phyloP scores from a whole-genome alignment of 331 rosid genomes.

The Telfairia occidentalis region DNA sequence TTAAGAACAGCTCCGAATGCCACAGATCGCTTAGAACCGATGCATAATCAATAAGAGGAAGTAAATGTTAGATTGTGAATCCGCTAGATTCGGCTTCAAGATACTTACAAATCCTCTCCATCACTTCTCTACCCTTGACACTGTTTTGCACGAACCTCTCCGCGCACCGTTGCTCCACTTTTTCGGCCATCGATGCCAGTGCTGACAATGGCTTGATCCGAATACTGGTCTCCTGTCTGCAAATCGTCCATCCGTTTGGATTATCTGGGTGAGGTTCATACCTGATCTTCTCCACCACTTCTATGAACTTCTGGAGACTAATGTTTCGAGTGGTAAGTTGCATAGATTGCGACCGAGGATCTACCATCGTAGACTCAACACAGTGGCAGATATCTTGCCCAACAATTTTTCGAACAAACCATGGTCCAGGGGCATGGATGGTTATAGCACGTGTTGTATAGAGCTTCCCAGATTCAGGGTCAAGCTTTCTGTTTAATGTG shows the following conservation, averaged over 20 bases:
- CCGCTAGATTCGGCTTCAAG: slow-evolving; percentile 69
- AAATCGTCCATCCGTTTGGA: slow-evolving; percentile 57
- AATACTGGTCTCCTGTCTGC: slow-evolving; percentile 70
- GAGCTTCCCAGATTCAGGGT: slow-evolving; percentile 41
- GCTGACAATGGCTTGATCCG: slow-evolving; percentile 75
- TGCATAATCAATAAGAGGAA: neutral
- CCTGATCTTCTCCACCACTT: slow-evolving; percentile 75
- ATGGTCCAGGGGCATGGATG: slow-evolving; percentile 46
- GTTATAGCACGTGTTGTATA: slow-evolving; percentile 38
- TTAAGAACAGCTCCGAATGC: neutral
- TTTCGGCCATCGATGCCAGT: slow-evolving; percentile 80
- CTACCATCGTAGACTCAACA: slow-evolving; percentile 65
- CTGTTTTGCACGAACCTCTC: slow-evolving; percentile 80
- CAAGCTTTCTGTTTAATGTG: slow-evolving; percentile 34
- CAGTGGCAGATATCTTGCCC: slow-evolving; percentile 56
- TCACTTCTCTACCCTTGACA: slow-evolving; percentile 78
- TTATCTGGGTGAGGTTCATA: slow-evolving; percentile 80
- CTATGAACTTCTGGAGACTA: slow-evolving; percentile 69
- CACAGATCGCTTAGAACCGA: neutral
- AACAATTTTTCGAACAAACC: slow-evolving; percentile 35
- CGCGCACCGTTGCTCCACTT: slow-evolving; percentile 79
- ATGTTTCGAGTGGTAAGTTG: slow-evolving; percentile 51
- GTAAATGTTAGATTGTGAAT: slow-evolving; percentile 19
- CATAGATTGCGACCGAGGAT: slow-evolving; percentile 46
- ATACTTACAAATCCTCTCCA: slow-evolving; percentile 90